These are phyloP conservation scores for Striga hermonthica DNA, from an alignment of 305 asterid species.

Conservation along the genomic window DNA sequence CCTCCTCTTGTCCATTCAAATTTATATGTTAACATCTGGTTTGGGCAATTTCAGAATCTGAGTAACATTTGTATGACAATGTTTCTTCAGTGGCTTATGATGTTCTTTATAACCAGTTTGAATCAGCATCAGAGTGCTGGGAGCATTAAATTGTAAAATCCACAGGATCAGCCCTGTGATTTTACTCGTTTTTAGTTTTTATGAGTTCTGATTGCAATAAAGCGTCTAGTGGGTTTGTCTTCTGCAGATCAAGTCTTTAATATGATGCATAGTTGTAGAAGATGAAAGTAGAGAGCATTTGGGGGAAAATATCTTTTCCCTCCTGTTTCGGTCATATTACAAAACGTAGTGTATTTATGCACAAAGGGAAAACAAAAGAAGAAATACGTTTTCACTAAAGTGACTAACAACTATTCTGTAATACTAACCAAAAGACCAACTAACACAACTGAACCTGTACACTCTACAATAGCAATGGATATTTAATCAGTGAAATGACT, in stretches of 20 bases:
- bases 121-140: constrained; percentile 13
- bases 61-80: constrained; percentile 9
- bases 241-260: constrained; percentile 5
- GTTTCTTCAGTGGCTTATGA: constrained; percentile 13
- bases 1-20: constrained; percentile 12
- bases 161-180: neutral
- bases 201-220: constrained; percentile 8
- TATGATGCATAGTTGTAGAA: too few relatives aligned
- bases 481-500: too few relatives aligned
- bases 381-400: too few relatives aligned
- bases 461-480: too few relatives aligned
- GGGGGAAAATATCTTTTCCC: too few relatives aligned
- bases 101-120: constrained; percentile 3
- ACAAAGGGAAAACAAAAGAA: too few relatives aligned
- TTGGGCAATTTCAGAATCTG: constrained; percentile 25
- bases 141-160: neutral
- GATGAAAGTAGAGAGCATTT: too few relatives aligned
- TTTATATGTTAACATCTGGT: constrained; percentile 19
- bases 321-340: too few relatives aligned
- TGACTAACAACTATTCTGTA: too few relatives aligned
- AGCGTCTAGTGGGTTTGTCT: neutral
- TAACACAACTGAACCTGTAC: too few relatives aligned
- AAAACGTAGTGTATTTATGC: too few relatives aligned
- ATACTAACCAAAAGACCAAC: too few relatives aligned
- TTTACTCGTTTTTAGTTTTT: neutral